Evolutionary conservation across 441 rosid genomes (phyloP).

Genomic region (Sinapis alba): DNA sequence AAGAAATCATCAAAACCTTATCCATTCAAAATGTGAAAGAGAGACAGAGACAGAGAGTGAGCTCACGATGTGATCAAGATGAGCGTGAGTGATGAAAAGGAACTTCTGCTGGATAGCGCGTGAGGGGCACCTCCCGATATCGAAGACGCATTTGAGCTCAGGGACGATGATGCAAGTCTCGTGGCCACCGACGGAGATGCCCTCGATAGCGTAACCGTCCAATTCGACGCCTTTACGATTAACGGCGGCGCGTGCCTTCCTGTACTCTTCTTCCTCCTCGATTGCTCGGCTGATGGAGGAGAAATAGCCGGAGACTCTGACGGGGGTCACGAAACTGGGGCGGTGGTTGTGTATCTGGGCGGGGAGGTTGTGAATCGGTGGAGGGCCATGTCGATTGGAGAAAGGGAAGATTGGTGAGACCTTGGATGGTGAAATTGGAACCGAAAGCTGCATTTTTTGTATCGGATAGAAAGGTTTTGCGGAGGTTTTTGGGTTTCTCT

Average conservation of each 20-base stretch:
- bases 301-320: constrained; percentile 49
- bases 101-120: constrained; percentile 95
- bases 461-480: background rate
- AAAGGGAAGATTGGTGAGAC: constrained; percentile 26
- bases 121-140: constrained; percentile 84
- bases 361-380: constrained; percentile 22
- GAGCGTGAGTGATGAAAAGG: constrained; percentile 89
- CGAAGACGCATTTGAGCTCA: constrained; percentile 86
- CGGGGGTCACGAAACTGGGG: constrained; percentile 38
- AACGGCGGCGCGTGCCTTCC: constrained; percentile 72
- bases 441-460: constrained; percentile 32
- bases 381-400: constrained; percentile 13
- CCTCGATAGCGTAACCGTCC: constrained; percentile 82
- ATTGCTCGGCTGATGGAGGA: constrained; percentile 66
- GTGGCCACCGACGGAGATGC: constrained; percentile 82
- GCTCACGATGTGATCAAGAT: constrained; percentile 88
- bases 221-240: constrained; percentile 66
- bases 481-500: constrained; percentile 41
- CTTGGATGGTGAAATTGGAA: constrained; percentile 3
- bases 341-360: constrained; percentile 23
- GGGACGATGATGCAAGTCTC: constrained; percentile 89
- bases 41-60: background rate
- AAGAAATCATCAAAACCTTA: constrained; percentile 12
- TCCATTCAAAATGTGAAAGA: background rate
- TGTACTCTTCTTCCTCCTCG: constrained; percentile 75